Evolutionary conservation across 2,329 filamentous ascomycete species (phyloP), one percentile per base, ranked within the genome.

Genomic region (Pyricularia sp.): DNA sequence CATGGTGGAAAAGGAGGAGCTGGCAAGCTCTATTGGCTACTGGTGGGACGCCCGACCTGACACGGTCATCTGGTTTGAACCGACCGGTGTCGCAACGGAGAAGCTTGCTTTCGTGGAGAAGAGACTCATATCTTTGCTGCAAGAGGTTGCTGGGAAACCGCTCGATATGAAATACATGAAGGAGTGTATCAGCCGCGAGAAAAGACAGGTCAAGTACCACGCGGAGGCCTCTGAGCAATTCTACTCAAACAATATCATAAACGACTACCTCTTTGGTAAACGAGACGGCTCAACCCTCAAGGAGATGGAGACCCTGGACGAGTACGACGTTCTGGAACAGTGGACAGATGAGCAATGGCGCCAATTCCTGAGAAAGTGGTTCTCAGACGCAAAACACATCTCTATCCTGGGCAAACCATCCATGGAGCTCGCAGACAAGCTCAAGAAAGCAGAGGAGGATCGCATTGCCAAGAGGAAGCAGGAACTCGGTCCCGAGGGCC

Each of bases 361-460:
- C 70, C 81, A 82, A 0, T 97, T 94, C 75, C 81, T 97, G 73
- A 90, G 85, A 72, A 92, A 90, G 75, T 97, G 93, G 91, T 88
- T 98, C 42, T 85, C 89, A 0, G 91, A 97, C 76, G 93, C 93
- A 30, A 86, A 91, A 70, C 94, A 97, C 77, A 86, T 98, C 68
- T 95, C 93, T 0, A 87, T 98, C 50, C 85, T 99, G 12, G 95
- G 93, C 14, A 91, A 92, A 70, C 95, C 95, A 2, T 98, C 95
- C 0, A 82, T 88, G 67, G 87, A 90, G 71, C 82, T 98, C 66
- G 90, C 94, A 0, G 88, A 90, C 68, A 92, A 91, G 78, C 85
- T 95, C 71, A 97, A 97, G 78, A 83, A 84, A 20, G 90, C 93
- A 1, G 94, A 98, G 75, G 86, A 93, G 75, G 88, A 86, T 63